Percentiles rank a stretch among this genome's conserved stretches.
Conservation (phyloP, 1,284 basidiomycete species). For the Porodaedalea pini region DNA sequence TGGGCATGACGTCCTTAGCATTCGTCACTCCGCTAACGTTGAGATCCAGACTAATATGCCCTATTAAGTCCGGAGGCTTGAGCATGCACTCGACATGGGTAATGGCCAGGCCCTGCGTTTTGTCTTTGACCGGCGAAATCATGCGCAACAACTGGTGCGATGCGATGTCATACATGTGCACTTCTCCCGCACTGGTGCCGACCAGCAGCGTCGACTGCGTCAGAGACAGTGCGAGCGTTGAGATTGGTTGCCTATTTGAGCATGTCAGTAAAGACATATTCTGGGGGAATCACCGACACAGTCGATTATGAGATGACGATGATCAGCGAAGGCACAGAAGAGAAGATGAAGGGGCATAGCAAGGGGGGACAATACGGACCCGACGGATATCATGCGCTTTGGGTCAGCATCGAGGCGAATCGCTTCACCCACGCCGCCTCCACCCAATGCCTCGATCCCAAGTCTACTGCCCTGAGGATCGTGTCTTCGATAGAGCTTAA, state of each 20-base stretch:
- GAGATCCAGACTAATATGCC: conserved; percentile 62
- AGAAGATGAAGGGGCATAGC: conserved; percentile 14
- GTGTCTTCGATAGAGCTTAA: conserved; percentile 72
- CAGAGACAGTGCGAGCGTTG: conserved; percentile 70
- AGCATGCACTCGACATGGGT: conserved; percentile 73
- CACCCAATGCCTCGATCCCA: conserved; percentile 69
- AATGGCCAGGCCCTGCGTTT: conserved; percentile 57
- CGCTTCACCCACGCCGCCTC: conserved; percentile 65
- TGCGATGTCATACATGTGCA: conserved; percentile 82
- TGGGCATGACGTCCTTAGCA: conserved; percentile 55
- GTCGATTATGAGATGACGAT: neutral
- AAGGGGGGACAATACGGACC: conserved; percentile 39
- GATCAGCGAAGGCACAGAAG: neutral
- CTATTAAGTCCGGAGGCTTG: conserved; percentile 79
- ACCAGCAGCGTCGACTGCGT: conserved; percentile 70
- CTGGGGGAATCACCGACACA: conserved; percentile 1
- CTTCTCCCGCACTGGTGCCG: conserved; percentile 70
- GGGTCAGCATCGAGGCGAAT: conserved; percentile 54
- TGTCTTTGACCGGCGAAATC: conserved; percentile 59
- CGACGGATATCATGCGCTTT: conserved; percentile 60
- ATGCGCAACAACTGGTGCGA: conserved; percentile 88
- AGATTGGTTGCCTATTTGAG: conserved; percentile 54
- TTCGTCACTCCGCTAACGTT: conserved; percentile 42
- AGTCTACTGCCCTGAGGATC: conserved; percentile 44
- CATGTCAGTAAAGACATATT: conserved; percentile 21